These are phyloP conservation scores for Leptographium galeiforme DNA, from an alignment of 2,329 filamentous ascomycete species.

Conservation along the genomic window DNA sequence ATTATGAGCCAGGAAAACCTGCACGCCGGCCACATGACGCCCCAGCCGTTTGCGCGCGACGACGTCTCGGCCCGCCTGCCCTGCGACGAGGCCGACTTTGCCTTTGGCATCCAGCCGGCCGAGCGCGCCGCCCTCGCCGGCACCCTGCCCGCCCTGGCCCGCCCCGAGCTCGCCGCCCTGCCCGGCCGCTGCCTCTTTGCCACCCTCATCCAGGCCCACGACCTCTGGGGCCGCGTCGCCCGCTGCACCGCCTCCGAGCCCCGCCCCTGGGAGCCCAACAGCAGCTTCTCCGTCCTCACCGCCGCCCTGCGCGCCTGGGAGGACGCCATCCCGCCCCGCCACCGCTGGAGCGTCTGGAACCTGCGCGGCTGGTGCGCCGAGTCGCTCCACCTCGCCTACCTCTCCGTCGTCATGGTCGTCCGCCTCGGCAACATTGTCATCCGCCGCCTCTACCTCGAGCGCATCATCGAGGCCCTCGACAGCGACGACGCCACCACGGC, in stretches of 20 bases:
- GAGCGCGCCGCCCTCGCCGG: constrained; percentile 37
- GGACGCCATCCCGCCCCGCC: constrained; percentile 28
- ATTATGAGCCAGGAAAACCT: constrained; percentile 44
- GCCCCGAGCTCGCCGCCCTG: constrained; percentile 29
- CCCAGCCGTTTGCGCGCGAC: constrained; percentile 33
- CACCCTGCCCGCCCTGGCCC: constrained; percentile 33
- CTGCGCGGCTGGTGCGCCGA: constrained; percentile 33
- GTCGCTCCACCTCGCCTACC: constrained; percentile 37
- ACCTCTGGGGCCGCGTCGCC: constrained; percentile 39
- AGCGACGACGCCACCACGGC: neutral
- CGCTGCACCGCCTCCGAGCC: constrained; percentile 20
- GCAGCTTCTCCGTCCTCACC: constrained; percentile 31
- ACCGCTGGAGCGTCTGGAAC: constrained; percentile 30
- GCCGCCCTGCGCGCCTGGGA: constrained; percentile 34
- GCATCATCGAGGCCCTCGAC: neutral
- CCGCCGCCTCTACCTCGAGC: constrained; percentile 41
- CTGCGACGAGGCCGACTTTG: constrained; percentile 38
- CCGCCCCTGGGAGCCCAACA: constrained; percentile 30
- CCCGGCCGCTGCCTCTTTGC: constrained; percentile 40
- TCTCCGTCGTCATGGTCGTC: constrained; percentile 39
- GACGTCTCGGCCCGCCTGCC: constrained; percentile 42
- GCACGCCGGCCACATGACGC: constrained; percentile 36
- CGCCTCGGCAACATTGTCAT: constrained; percentile 43
- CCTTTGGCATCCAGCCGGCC: constrained; percentile 30
- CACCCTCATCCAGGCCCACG: constrained; percentile 38